These are phyloP conservation scores for Metschnikowia kofuensis DNA, from an alignment of 805 yeast species.

Conservation along the genomic window DNA sequence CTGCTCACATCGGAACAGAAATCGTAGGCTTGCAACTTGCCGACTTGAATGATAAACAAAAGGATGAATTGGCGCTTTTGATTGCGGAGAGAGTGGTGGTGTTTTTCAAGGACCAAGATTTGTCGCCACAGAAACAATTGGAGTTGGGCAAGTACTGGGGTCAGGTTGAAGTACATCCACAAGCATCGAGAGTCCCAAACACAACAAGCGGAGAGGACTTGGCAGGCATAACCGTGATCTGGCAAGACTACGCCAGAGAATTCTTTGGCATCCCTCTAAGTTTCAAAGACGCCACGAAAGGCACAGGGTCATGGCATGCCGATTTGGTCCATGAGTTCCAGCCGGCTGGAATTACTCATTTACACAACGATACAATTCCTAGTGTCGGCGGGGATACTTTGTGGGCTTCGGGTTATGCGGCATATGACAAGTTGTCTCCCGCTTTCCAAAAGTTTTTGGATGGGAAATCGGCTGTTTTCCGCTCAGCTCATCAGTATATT, in stretches of 20 bases:
- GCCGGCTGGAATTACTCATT: conserved; percentile 53
- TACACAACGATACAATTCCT: conserved; percentile 50
- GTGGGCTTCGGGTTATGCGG: conserved; percentile 53
- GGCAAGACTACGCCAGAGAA: conserved; percentile 24
- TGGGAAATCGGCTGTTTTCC: conserved; percentile 46
- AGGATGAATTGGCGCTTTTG: conserved; percentile 26
- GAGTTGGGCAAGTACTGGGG: conserved; percentile 28
- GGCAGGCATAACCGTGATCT: conserved; percentile 27
- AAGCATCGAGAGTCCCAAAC: conserved; percentile 13
- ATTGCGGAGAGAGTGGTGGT: conserved; percentile 28
- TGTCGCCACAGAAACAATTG: conserved; percentile 25
- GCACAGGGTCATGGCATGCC: conserved; percentile 34
- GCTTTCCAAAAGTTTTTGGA: conserved; percentile 48
- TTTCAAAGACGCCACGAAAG: conserved; percentile 24
- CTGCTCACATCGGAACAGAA: conserved; percentile 28
- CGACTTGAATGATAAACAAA: conserved; percentile 23
- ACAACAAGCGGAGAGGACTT: conserved; percentile 4
- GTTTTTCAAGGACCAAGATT: conserved; percentile 26
- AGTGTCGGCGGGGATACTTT: conserved; percentile 53
- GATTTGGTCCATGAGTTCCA: conserved; percentile 53
- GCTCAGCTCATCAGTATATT: conserved; percentile 36
- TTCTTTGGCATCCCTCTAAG: conserved; percentile 19
- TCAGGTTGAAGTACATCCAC: conserved; percentile 21
- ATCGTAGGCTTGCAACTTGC: conserved; percentile 25
- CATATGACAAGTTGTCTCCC: conserved; percentile 52